Percentiles rank a stretch among this genome's conserved stretches.
Evolutionary conservation across 805 yeast genomes (phyloP).

Genomic region (Metschnikowia henanensis): DNA sequence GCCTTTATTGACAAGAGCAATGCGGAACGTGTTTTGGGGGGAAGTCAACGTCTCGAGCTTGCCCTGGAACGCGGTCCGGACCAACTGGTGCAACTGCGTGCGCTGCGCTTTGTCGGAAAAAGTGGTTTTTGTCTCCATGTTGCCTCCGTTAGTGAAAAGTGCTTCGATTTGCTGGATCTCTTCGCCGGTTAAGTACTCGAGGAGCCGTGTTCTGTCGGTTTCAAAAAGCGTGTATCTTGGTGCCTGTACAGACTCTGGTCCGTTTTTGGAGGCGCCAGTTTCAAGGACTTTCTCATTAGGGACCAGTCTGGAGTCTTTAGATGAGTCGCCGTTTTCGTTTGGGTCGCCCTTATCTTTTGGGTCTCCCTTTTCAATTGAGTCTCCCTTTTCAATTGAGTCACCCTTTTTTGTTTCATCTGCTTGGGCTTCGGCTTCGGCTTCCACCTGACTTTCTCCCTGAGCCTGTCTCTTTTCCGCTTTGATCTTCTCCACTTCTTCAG

Average conservation of each 20-base stretch:
- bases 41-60: slow-evolving; percentile 81
- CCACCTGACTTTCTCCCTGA: slow-evolving; percentile 22
- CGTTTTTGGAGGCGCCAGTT: background rate
- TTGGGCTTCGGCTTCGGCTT: slow-evolving; percentile 3
- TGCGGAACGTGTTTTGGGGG: slow-evolving; percentile 59
- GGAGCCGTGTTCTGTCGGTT: slow-evolving; percentile 48
- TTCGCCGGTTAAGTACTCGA: slow-evolving; percentile 56
- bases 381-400: too few species aligned
- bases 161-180: slow-evolving; percentile 58
- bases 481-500: slow-evolving; percentile 33
- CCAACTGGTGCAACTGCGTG: slow-evolving; percentile 72
- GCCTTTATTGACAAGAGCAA: slow-evolving; percentile 50
- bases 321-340: too few species aligned
- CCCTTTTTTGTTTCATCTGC: too few species aligned
- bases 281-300: too few species aligned
- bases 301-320: too few species aligned
- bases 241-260: background rate
- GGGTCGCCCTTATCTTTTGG: too few species aligned
- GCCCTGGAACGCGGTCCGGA: slow-evolving; percentile 72
- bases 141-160: slow-evolving; percentile 53
- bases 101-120: slow-evolving; percentile 73
- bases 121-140: slow-evolving; percentile 54
- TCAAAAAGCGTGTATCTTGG: slow-evolving; percentile 45
- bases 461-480: slow-evolving; percentile 24
- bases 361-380: too few species aligned